phyloP scores from a whole-genome alignment of 768 basidiomycete genomes.

The Suillus tomentosus region DNA sequence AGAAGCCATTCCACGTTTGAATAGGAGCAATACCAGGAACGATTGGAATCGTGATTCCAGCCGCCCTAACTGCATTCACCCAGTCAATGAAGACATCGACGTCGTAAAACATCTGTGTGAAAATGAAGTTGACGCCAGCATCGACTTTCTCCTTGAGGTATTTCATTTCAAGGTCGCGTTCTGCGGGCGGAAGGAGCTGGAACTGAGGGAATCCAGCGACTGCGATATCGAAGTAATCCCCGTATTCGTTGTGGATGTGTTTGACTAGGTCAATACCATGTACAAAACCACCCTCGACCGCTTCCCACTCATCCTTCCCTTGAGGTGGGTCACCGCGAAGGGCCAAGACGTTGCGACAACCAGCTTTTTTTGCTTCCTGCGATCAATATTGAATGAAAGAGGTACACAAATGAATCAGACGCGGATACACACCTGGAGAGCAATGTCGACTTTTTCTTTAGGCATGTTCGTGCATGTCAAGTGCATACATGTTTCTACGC shows the following conservation, averaged over 20 bases:
- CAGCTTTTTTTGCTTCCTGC: conserved; percentile 86
- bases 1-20: conserved; percentile 95
- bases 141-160: conserved; percentile 92
- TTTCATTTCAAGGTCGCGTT: conserved; percentile 75
- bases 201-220: conserved; percentile 92
- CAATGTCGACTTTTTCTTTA: conserved; percentile 90
- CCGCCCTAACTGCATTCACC: conserved; percentile 81
- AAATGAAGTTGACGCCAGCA: conserved; percentile 89
- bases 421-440: conserved; percentile 66
- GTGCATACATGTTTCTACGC: conserved; percentile 98
- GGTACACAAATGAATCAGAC: conserved; percentile 11
- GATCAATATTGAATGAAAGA: conserved; percentile 6
- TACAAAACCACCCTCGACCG: conserved; percentile 86
- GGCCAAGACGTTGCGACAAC: conserved; percentile 92
- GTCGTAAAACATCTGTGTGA: conserved; percentile 99
- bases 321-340: conserved; percentile 90
- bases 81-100: conserved; percentile 88
- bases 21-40: conserved; percentile 95
- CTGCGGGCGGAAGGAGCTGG: conserved; percentile 69
- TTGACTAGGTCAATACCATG: conserved; percentile 91
- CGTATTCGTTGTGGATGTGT: conserved; percentile 82
- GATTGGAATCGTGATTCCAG: conserved; percentile 87
- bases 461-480: conserved; percentile 99
- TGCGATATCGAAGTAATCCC: conserved; percentile 94
- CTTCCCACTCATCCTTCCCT: conserved; percentile 90